Base-by-base conservation (phyloP, 495 filamentous ascomycete species). In the Amphirosellinia nigrospora region DNA sequence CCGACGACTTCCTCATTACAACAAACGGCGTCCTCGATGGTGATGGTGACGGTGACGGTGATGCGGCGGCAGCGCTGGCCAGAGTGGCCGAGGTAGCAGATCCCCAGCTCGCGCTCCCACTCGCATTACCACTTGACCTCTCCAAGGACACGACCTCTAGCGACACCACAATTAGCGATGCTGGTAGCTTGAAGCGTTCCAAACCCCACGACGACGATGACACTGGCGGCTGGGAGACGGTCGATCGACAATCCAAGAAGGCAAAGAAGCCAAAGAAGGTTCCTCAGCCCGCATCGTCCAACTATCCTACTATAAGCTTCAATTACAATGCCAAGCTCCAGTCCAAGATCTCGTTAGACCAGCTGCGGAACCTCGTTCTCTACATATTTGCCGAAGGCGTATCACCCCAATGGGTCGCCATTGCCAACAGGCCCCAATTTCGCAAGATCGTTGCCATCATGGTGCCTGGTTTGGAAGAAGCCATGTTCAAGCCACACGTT, bases 401-500 rank as follows among this genome's bases (percentile, higher is more conserved):
- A 0, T 88, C 91, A 7, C 96, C 96, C 5, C 91, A 96, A 80
- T 99, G 94, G 92, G 88, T 97, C 21, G 88, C 92, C 26, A 85
- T 97, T 56, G 86, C 88, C 72, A 87, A 97, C 75, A 91, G 93
- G 62, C 85, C 86, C 0, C 83, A 90, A 72, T 90, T 98, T 62
- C 84, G 89, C 43, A 96, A 94, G 78, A 90, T 94, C 26, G 96
- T 97, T 19, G 88, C 94, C n/a, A 80, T 98, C 68, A 95, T 98
- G 92, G 92, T 97, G 8, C 96, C 96, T 0, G 96, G 95, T 13
- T 79, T 98, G 16, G 94, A 97, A 78, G 87, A 91, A 72, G 92
- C 89, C 38, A 95, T 97, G 93, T 96, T 98, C 79, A 88, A 94
- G 81, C 86, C 87, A 28, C 85, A 81, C 15, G 85, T 93, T 6